These are phyloP conservation scores for Fusarium neocosmosporiellum DNA, from an alignment of 2,329 filamentous ascomycete species.

Conservation along the genomic window DNA sequence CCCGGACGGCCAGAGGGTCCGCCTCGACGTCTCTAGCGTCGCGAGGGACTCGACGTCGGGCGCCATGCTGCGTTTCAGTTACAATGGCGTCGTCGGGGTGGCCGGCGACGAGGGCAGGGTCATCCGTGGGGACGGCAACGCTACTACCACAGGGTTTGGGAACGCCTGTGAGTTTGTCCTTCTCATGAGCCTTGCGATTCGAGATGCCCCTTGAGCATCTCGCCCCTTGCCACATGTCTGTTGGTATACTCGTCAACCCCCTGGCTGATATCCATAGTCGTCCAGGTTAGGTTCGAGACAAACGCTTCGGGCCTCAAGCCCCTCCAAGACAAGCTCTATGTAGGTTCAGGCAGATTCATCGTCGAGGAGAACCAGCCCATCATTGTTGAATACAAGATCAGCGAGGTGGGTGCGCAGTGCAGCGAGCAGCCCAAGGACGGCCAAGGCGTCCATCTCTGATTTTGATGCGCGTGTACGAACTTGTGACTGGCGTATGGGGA, in stretches of 20 bases:
- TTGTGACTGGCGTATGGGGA: background rate
- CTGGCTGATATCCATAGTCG: slow-evolving; percentile 43
- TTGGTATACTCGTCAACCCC: background rate
- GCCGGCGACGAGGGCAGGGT: slow-evolving; percentile 47
- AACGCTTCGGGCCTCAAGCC: slow-evolving; percentile 49
- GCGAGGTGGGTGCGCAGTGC: slow-evolving; percentile 49
- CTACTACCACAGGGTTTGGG: slow-evolving; percentile 54
- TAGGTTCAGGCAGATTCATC: slow-evolving; percentile 55
- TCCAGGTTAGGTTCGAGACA: slow-evolving; percentile 53
- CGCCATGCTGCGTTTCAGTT: slow-evolving; percentile 51
- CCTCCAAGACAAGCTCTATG: slow-evolving; percentile 54
- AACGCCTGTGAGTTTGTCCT: slow-evolving; percentile 49
- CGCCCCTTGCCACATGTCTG: background rate
- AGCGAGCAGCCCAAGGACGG: slow-evolving; percentile 11
- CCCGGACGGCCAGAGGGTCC: slow-evolving; percentile 49
- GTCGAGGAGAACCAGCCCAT: slow-evolving; percentile 48
- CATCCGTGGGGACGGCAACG: slow-evolving; percentile 48
- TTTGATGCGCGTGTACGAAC: background rate
- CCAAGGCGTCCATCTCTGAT: slow-evolving; percentile 6
- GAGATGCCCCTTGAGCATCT: background rate
- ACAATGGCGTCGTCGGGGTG: slow-evolving; percentile 53
- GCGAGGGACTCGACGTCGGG: slow-evolving; percentile 46
- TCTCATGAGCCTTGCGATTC: background rate
- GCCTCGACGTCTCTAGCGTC: slow-evolving; percentile 53
- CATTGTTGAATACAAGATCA: slow-evolving; percentile 57